A percentile compares a stretch with the other conserved stretches of the same genome.
Conservation (phyloP, 805 yeast species). For the Priceomyces melissophilus region DNA sequence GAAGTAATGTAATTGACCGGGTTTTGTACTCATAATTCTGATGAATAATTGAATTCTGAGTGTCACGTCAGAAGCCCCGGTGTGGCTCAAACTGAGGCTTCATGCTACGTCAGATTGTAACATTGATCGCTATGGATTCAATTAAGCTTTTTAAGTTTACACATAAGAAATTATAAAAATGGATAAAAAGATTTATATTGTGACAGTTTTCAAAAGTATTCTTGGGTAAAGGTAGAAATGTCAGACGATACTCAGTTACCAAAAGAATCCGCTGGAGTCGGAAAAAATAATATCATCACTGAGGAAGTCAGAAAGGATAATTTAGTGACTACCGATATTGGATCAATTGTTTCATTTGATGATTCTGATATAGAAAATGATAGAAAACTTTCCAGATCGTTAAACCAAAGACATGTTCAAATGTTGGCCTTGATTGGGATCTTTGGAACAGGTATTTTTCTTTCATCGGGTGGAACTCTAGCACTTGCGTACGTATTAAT, state of each 20-base stretch:
- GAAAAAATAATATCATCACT: background rate
- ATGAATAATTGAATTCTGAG: background rate
- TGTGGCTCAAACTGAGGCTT: too few relatives aligned
- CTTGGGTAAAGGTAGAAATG: too few relatives aligned
- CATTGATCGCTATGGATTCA: too few relatives aligned
- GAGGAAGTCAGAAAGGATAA: background rate
- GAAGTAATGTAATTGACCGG: too few relatives aligned
- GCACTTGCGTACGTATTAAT: slow-evolving; percentile 28
- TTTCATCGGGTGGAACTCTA: slow-evolving; percentile 51
- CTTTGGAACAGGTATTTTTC: slow-evolving; percentile 52
- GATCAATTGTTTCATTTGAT: background rate
- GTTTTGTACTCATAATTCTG: too few relatives aligned
- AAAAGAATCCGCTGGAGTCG: background rate
- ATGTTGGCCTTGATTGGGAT: slow-evolving; percentile 22
- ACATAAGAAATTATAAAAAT: too few relatives aligned
- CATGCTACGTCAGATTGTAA: too few relatives aligned
- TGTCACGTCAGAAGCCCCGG: background rate
- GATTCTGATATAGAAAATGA: slow-evolving; percentile 2
- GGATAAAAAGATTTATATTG: too few relatives aligned
- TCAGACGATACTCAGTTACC: too few relatives aligned
- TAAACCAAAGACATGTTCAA: slow-evolving; percentile 12
- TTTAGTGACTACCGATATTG: too few relatives aligned
- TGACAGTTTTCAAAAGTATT: too few relatives aligned
- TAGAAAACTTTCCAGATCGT: background rate
- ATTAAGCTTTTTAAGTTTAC: too few relatives aligned